Conservation (phyloP, 2,329 filamentous ascomycete genomes). For the Colletotrichum cordylinicola region DNA sequence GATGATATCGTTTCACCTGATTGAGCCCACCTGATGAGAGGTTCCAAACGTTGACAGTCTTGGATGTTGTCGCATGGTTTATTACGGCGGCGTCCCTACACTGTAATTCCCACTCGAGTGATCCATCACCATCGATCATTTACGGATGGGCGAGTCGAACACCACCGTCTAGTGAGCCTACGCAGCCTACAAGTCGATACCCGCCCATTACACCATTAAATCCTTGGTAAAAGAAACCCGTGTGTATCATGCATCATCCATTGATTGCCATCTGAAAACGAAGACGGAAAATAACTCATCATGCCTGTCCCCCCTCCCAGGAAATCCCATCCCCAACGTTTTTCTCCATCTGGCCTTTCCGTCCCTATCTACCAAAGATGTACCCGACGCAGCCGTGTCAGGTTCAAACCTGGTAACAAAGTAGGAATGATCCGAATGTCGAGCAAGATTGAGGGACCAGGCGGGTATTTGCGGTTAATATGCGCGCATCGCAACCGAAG, state of each 20-base stretch:
- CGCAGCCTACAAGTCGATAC: not conserved
- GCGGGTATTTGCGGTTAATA: conserved; percentile 49
- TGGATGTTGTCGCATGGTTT: not conserved
- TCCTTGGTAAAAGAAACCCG: conserved; percentile 13
- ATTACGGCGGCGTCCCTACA: not conserved
- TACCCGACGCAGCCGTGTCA: conserved; percentile 5
- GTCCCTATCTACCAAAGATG: conserved; percentile 4
- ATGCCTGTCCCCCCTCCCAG: conserved; percentile 29
- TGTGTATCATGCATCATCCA: conserved; percentile 20
- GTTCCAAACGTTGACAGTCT: not conserved
- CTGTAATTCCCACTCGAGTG: not conserved
- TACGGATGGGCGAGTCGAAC: not conserved
- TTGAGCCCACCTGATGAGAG: not conserved
- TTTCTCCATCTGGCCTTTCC: conserved; percentile 5
- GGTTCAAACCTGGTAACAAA: conserved; percentile 18
- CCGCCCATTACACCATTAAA: conserved; percentile 7
- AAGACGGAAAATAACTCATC: conserved; percentile 35
- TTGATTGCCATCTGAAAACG: conserved; percentile 36
- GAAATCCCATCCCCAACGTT: conserved; percentile 3
- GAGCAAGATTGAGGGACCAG: conserved; percentile 33
- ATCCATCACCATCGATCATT: not conserved
- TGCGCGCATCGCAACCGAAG: conserved; percentile 33
- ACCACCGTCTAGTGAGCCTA: not conserved
- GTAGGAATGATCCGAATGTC: conserved; percentile 24
- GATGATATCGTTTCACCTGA: not conserved